Evolutionary conservation across 768 basidiomycete genomes (phyloP).

Genomic region (Leccinum truebloodii): DNA sequence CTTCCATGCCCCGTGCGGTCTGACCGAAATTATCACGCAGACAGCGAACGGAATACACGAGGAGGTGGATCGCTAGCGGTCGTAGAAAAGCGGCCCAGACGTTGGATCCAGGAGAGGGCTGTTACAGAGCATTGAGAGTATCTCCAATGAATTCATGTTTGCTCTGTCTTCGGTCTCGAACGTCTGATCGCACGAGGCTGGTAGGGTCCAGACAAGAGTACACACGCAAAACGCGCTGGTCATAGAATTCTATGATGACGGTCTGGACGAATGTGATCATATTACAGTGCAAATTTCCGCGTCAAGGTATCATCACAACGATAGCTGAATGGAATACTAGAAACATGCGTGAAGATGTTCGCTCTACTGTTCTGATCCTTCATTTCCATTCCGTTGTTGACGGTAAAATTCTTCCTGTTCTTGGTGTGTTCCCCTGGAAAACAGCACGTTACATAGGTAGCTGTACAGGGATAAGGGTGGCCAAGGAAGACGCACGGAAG

Average conservation of each 20-base stretch:
- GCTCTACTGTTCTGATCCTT: slow-evolving; percentile 18
- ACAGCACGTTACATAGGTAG: slow-evolving; percentile 15
- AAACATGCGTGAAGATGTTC: slow-evolving; percentile 16
- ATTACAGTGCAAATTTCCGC: slow-evolving; percentile 34
- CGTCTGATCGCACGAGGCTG: not conserved
- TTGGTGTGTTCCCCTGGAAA: slow-evolving; percentile 56
- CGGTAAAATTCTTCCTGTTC: slow-evolving; percentile 61
- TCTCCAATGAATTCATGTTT: slow-evolving; percentile 4
- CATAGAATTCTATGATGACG: slow-evolving; percentile 19
- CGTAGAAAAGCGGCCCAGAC: slow-evolving; percentile 62
- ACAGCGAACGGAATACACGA: slow-evolving; percentile 41
- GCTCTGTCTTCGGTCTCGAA: not conserved
- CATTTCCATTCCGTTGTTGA: slow-evolving; percentile 34
- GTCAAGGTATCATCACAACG: slow-evolving; percentile 24
- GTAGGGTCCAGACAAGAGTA: not conserved
- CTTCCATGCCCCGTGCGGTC: slow-evolving; percentile 79
- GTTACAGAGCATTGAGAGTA: slow-evolving; percentile 17
- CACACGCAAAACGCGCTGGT: slow-evolving; percentile 18
- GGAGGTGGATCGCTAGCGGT: slow-evolving; percentile 37
- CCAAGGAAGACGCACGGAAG: slow-evolving; percentile 42
- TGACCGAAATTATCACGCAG: slow-evolving; percentile 58
- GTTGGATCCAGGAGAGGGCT: slow-evolving; percentile 80
- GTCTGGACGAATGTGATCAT: slow-evolving; percentile 25
- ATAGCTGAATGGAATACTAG: slow-evolving; percentile 5
- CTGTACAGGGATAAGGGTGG: slow-evolving; percentile 15